These are phyloP conservation scores for Citeromyces hawaiiensis DNA, from an alignment of 1,139 yeast species.

Conservation along the genomic window DNA sequence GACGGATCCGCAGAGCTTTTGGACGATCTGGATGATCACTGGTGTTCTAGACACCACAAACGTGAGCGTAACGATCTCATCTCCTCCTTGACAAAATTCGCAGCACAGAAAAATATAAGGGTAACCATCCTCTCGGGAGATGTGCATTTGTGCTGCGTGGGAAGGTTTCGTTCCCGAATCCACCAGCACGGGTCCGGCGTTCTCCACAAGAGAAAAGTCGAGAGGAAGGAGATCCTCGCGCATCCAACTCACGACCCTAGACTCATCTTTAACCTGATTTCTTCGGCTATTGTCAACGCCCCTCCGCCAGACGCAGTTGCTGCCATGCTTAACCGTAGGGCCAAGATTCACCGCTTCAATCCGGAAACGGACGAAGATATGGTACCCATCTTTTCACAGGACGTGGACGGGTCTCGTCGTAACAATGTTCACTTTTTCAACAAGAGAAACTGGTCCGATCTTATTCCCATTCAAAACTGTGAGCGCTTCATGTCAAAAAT, in stretches of 20 bases:
- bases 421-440: slow-evolving; percentile 53
- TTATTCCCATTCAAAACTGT: slow-evolving; percentile 23
- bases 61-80: slow-evolving; percentile 58
- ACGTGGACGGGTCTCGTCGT: slow-evolving; percentile 46
- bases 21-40: slow-evolving; percentile 90
- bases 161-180: slow-evolving; percentile 54
- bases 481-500: neutral
- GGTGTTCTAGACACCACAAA: slow-evolving; percentile 86
- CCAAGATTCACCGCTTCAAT: slow-evolving; percentile 59
- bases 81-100: slow-evolving; percentile 43
- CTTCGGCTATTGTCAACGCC: slow-evolving; percentile 82
- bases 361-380: slow-evolving; percentile 63
- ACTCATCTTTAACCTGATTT: slow-evolving; percentile 68
- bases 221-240: slow-evolving; percentile 25
- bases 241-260: slow-evolving; percentile 60
- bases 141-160: slow-evolving; percentile 80
- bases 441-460: slow-evolving; percentile 64
- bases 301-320: slow-evolving; percentile 93
- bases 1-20: slow-evolving; percentile 84
- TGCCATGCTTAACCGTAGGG: slow-evolving; percentile 39
- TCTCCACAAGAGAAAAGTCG: slow-evolving; percentile 21
- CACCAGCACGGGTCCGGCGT: slow-evolving; percentile 27
- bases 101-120: slow-evolving; percentile 51
- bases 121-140: slow-evolving; percentile 84
- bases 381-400: slow-evolving; percentile 52